A percentile compares a stretch with the other conserved stretches of the same genome.
These are phyloP conservation scores for Sesbania bispinosa DNA, from an alignment of 306 rosid genomes.

Conservation along the genomic window DNA sequence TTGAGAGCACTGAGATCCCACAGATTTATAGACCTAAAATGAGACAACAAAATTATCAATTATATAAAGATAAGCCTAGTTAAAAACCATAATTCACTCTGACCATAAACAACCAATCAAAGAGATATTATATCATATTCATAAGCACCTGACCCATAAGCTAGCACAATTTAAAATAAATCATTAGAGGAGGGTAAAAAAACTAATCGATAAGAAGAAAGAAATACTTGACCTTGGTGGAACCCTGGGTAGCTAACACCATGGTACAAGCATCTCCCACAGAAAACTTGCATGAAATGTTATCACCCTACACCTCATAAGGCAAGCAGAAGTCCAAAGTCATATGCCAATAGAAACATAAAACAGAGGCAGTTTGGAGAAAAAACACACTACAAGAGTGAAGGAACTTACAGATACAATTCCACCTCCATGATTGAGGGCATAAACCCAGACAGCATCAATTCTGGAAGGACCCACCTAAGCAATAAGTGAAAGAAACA, in stretches of 20 bases:
- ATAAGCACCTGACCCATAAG: not conserved
- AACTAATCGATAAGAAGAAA: not conserved
- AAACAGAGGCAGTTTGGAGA: not conserved
- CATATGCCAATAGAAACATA: not conserved
- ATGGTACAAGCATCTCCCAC: slow-evolving; percentile 62
- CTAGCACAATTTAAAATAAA: not conserved
- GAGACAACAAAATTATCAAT: slow-evolving; percentile 9
- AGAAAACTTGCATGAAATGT: slow-evolving; percentile 53
- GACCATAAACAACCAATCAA: not conserved
- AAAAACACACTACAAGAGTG: not conserved
- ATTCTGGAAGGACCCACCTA: slow-evolving; percentile 77
- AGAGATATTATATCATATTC: not conserved
- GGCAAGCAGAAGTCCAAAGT: slow-evolving; percentile 10
- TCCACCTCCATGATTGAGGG: slow-evolving; percentile 87
- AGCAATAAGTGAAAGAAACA: slow-evolving; percentile 15
- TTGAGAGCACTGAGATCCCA: slow-evolving; percentile 62
- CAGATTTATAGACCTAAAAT: slow-evolving; percentile 74
- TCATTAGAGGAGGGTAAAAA: not conserved
- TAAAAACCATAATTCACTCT: not conserved
- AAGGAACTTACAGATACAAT: slow-evolving; percentile 68
- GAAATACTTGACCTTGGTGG: slow-evolving; percentile 64
- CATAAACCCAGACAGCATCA: slow-evolving; percentile 87
- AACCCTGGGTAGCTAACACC: slow-evolving; percentile 83
- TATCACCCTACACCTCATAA: slow-evolving; percentile 62
- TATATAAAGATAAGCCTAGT: not conserved